A percentile compares a stretch with the other conserved stretches of the same genome.
Conservation (phyloP, 2,329 filamentous ascomycete species). For the Tolypocladium sp. region DNA sequence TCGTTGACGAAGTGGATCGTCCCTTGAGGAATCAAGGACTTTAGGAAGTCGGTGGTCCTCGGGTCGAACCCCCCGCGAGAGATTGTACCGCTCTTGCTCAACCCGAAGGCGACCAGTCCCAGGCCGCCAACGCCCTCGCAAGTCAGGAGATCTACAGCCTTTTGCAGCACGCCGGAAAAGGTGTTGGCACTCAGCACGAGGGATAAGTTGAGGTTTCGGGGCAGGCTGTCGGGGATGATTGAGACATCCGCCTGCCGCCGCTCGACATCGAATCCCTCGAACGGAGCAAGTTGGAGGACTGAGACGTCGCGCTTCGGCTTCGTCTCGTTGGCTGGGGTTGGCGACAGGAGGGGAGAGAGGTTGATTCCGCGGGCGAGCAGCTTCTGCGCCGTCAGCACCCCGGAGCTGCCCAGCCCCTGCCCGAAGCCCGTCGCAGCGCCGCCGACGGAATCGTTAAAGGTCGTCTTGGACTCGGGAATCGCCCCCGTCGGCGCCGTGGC, state of each 20-base stretch:
- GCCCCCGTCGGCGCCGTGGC: slow-evolving; percentile 8
- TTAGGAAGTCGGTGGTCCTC: slow-evolving; percentile 1
- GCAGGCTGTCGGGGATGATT: neutral
- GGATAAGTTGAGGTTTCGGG: slow-evolving; percentile 13
- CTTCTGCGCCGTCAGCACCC: slow-evolving; percentile 18
- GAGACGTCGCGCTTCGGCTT: neutral
- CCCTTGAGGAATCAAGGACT: slow-evolving; percentile 7
- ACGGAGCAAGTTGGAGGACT: neutral
- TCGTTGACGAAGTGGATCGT: slow-evolving; percentile 14
- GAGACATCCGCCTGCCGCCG: neutral
- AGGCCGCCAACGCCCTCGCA: slow-evolving; percentile 24
- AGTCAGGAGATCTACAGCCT: slow-evolving; percentile 16
- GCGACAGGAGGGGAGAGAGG: neutral
- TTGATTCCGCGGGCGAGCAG: slow-evolving; percentile 13
- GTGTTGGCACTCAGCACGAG: slow-evolving; percentile 16
- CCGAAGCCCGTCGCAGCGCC: slow-evolving; percentile 25
- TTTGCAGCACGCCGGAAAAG: slow-evolving; percentile 18
- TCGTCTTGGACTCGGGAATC: slow-evolving; percentile 13
- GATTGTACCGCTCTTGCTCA: slow-evolving; percentile 14
- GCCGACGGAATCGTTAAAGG: slow-evolving; percentile 23
- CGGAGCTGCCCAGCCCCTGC: slow-evolving; percentile 22
- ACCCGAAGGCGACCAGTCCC: slow-evolving; percentile 14
- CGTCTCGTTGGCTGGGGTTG: neutral
- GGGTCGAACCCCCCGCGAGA: slow-evolving; percentile 1
- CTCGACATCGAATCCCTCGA: neutral